A percentile compares a stretch with the other conserved stretches of the same genome.
phyloP scores from a whole-genome alignment of 371 early-diverging fungal species.

The Rhizomucor pusillus region DNA sequence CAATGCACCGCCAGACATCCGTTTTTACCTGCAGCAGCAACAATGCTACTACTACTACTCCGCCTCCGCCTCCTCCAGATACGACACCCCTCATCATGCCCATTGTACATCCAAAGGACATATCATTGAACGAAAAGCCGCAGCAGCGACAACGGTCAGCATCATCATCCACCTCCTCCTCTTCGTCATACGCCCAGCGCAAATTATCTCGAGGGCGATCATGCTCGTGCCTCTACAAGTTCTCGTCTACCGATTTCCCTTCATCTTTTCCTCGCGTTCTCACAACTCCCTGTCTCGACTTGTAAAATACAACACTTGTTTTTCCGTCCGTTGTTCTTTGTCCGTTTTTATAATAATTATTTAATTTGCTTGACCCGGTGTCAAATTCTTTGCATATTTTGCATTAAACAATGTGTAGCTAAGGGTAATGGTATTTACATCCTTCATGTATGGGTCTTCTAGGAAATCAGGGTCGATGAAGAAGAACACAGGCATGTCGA shows the following conservation, averaged over 20 bases:
- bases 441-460: slow-evolving; percentile 94
- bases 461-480: slow-evolving; percentile 97
- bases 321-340: slow-evolving; percentile 4
- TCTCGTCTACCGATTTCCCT: not conserved
- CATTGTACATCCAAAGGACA: slow-evolving; percentile 9
- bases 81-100: slow-evolving; percentile 6
- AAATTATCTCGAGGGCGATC: slow-evolving; percentile 9
- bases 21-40: not conserved
- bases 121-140: slow-evolving; percentile 9
- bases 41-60: not conserved
- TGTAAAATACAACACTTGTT: not conserved
- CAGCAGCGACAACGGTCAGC: slow-evolving; percentile 1
- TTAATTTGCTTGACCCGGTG: slow-evolving; percentile 14
- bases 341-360: not conserved
- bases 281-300: slow-evolving; percentile 7
- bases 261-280: slow-evolving; percentile 6
- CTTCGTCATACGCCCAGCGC: slow-evolving; percentile 8
- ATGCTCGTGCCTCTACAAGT: slow-evolving; percentile 7
- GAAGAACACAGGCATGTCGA: slow-evolving; percentile 99
- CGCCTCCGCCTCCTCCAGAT: not conserved
- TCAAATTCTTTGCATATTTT: slow-evolving; percentile 40
- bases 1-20: not conserved
- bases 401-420: slow-evolving; percentile 94
- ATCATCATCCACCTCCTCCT: slow-evolving; percentile 6
- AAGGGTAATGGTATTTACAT: slow-evolving; percentile 90